Base-by-base conservation (phyloP, 495 filamentous ascomycete species). In the Penicillium bovifimosum region DNA sequence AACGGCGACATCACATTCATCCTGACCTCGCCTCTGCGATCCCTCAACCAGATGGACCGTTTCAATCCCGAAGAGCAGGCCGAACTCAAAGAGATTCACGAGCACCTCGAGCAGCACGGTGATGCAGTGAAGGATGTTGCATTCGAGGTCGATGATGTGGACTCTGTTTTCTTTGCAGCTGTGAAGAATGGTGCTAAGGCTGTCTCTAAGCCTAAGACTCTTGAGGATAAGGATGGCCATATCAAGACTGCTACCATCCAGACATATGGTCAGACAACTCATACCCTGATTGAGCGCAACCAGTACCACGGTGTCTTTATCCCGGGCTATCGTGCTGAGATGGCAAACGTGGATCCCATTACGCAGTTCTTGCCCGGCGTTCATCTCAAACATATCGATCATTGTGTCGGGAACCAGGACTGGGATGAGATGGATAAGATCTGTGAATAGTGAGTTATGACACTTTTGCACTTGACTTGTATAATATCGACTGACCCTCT, bases 341-440 rank as follows among this genome's bases (percentile, higher is more conserved):
- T 59, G 5, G 72, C 64, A 0, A 53, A 39, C 8, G 65, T 73
- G 31, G 78, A 85, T 59, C 66, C 75, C 0, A 72, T 88, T 11
- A 50, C 69, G 0, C 63, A 61, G 32, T 65, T 74, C 33, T 55
- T 83, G 45, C 90, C 90, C 0, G 49, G 65, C 14, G 77, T 95
- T n/a, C 61, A 72, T 3, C 74, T 96, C 18, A 76, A 78, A 47
- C 78, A 78, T 51, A 87, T 96, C 65, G 91, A 96, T 72, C 91
- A 96, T 71, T 96, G 91, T 67, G 91, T 96, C 53, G 91, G 91
- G 39, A 96, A 96, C 68, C 90, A 96, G 70, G 83, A 86, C 69
- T 96, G 91, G 90, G 77, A 83, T 66, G 80, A 87, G 66, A 91
- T 96, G 88, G 85, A 86, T 24, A 77, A 79, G 31, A 82, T 86